Evolutionary conservation across 164 flowering plant species (phyloP).

Genomic region (Euptelea pleiosperma): DNA sequence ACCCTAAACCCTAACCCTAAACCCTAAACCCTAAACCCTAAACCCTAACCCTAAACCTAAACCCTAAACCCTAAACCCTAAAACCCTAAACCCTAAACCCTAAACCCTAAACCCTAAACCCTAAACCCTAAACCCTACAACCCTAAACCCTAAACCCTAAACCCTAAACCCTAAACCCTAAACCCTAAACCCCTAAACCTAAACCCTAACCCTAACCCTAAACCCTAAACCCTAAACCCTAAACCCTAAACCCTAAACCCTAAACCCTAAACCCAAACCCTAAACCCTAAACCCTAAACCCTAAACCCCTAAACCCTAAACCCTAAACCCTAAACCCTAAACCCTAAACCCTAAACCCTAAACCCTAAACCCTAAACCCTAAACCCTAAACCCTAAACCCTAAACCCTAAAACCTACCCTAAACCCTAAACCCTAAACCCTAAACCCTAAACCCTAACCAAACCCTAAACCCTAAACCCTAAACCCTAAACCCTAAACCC

Average conservation of each 20-base stretch:
- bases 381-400: too few relatives aligned
- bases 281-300: slow-evolving; percentile 20
- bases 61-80: slow-evolving; percentile 16
- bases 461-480: too few relatives aligned
- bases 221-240: slow-evolving; percentile 20
- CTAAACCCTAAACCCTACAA: slow-evolving; percentile 15
- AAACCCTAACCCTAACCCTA: slow-evolving; percentile 19
- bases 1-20: slow-evolving; percentile 17
- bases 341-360: slow-evolving; percentile 10
- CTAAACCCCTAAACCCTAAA: slow-evolving; percentile 21
- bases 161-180: slow-evolving; percentile 18
- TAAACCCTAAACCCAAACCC: slow-evolving; percentile 19
- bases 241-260: slow-evolving; percentile 21
- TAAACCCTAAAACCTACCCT: too few relatives aligned
- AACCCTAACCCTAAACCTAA: slow-evolving; percentile 15
- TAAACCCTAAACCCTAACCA: too few relatives aligned
- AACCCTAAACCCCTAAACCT: too few relatives aligned
- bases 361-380: slow-evolving; percentile 19
- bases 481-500: too few relatives aligned
- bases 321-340: slow-evolving; percentile 22
- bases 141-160: slow-evolving; percentile 19
- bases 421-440: too few relatives aligned
- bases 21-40: slow-evolving; percentile 16
- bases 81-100: slow-evolving; percentile 18
- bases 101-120: slow-evolving; percentile 17